Evolutionary conservation across 139 green algal species (phyloP).

Genomic region (Tetraselmis chui): DNA sequence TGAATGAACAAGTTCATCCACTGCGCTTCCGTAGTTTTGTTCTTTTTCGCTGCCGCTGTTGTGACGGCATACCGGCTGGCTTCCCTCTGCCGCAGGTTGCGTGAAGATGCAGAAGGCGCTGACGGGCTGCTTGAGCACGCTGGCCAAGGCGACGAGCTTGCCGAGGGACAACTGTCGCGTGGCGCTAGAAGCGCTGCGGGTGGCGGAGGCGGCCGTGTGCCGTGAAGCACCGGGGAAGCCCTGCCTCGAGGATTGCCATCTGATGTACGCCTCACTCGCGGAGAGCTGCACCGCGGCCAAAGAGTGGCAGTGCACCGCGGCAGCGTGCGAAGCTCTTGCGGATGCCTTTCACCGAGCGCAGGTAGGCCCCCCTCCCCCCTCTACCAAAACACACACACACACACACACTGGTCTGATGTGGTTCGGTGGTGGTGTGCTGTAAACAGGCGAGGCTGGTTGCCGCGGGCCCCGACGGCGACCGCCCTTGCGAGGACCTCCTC

Average conservation of each 20-base stretch:
- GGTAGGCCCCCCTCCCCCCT: neutral
- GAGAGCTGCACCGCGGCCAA: neutral
- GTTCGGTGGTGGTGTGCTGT: no score
- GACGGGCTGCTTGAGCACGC: neutral
- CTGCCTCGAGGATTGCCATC: slow-evolving; percentile 10
- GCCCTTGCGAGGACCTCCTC: neutral
- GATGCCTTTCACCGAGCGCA: slow-evolving; percentile 11
- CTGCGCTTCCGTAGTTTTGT: no score
- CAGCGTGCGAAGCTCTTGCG: slow-evolving; percentile 12
- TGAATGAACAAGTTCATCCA: no score
- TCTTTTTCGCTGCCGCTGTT: no score
- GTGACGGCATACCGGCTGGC: no score
- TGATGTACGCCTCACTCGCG: slow-evolving; percentile 18
- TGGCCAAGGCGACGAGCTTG: neutral
- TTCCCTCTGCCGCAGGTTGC: neutral
- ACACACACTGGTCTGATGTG: no score
- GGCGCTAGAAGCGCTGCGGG: neutral
- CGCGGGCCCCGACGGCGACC: neutral
- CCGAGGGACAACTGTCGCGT: neutral
- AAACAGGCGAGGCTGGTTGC: neutral
- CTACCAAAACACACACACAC: neutral
- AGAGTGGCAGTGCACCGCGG: slow-evolving; percentile 6
- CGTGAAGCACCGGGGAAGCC: neutral
- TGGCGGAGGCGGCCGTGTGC: neutral
- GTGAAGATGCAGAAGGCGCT: neutral